Base-by-base conservation (phyloP, 306 rosid species). In the Corylus avellana region DNA sequence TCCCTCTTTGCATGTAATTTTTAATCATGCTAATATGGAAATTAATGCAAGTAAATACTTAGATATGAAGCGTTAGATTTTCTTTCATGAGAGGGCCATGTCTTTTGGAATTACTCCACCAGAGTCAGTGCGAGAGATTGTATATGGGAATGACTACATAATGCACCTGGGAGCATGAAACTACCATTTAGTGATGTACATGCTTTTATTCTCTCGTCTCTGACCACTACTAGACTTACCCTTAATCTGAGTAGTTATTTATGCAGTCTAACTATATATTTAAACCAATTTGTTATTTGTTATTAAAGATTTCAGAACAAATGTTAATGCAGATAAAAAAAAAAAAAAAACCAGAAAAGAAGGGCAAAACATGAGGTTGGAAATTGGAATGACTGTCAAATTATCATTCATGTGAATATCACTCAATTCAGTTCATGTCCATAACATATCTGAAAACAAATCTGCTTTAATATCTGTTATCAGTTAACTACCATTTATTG, bases 41-140 rank as follows among this genome's bases (percentile, higher is more conserved):
- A 5, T 58, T 27, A 17, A 25, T 35, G 29, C 42, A 62, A 20
- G 22, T 47, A 25, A 20, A 55, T 47, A 73, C 72, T 61, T 47
- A 35, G 73, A 50, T 78, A 35, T 67, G 57, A 54, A 73, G 74
- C 73, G 12, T 59, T 49, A 74, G 39, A 13, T 61, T 83, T 37
- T 49, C 66, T 75, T 42, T 75, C 13, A 17, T 78, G 80, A 55
- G 49, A 32, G 70, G 29, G 11, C 10, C 42, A 29, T 2, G 39
- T 18, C 12, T 79, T 56, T 42, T 59, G 68, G 51, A 62, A 12
- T 62, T 29, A 6, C 67, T 63, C 46, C 11, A 32, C 67, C 16
- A 25, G 39, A 59, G 67, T 22, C 17, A 0, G 35, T 25, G 39
- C 16, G 25, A 12, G 66, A 59, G 66, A 22, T 59, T 32, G 39